A percentile compares a stretch with the other conserved stretches of the same genome.
Evolutionary conservation across 345 rosid genomes (phyloP).

Genomic region (Geranium brycei): DNA sequence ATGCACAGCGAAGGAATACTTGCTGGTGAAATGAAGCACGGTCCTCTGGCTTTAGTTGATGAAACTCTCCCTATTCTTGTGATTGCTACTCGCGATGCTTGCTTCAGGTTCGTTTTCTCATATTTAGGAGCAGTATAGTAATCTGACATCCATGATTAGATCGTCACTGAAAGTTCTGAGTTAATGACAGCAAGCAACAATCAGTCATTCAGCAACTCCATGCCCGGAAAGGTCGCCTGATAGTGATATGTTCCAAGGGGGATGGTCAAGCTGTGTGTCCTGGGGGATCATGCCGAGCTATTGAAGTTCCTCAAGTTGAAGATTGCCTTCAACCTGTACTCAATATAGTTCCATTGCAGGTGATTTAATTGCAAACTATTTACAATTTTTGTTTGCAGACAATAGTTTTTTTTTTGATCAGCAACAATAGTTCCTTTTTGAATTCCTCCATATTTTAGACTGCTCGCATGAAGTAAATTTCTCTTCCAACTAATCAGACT

Average conservation of each 20-base stretch:
- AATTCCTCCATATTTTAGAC: too few species aligned
- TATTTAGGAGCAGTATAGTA: neutral
- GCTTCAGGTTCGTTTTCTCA: constrained; percentile 49
- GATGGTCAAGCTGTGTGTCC: constrained; percentile 70
- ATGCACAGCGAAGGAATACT: constrained; percentile 98
- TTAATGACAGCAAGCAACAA: constrained; percentile 63
- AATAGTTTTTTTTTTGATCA: too few species aligned
- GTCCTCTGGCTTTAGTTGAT: constrained; percentile 91
- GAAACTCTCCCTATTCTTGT: constrained; percentile 76
- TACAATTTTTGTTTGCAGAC: too few species aligned
- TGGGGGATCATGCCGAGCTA: constrained; percentile 53
- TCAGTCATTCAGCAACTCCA: constrained; percentile 93
- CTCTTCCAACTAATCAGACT: too few species aligned
- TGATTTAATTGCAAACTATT: constrained; percentile 5
- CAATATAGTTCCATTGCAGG: constrained; percentile 81
- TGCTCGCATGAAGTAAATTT: too few species aligned
- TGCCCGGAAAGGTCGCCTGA: constrained; percentile 71
- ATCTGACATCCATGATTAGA: neutral
- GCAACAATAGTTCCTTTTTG: too few species aligned
- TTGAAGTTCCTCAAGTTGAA: constrained; percentile 85
- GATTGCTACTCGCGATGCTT: constrained; percentile 77
- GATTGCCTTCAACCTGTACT: constrained; percentile 91
- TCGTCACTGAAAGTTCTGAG: constrained; percentile 3
- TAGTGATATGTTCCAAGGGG: constrained; percentile 75
- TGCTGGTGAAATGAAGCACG: constrained; percentile 99